Evolutionary conservation across 2,329 filamentous ascomycete genomes (phyloP), one percentile per base, ranked within the genome.

Genomic region (Paracoccidioides brasiliensis): DNA sequence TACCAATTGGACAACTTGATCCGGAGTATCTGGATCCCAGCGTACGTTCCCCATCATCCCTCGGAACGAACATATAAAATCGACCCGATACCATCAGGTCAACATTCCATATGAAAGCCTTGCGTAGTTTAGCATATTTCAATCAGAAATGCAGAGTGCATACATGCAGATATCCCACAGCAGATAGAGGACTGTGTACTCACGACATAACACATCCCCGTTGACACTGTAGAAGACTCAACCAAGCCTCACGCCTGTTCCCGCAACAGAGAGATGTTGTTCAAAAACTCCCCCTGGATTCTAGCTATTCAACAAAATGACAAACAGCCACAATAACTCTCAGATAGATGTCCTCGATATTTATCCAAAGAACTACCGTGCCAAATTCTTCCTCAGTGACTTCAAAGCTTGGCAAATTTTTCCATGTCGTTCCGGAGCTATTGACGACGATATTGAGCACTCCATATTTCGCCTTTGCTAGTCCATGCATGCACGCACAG

Each of bases 201-300:
- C 53, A 72, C 72, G 56, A 73, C 74, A 22, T 69, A 67, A 28
- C 74, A 70, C 33, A 72, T 71, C 2, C 66, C 71, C 61, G 74
- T 74, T 69, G 1, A 70, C 69, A 64, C 73, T 73, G 57, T 74
- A 74, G 70, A 71, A 74, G 14, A 73, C 71, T 57, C 74, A 60
- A 0, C 72, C 72, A 0, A 70, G 71, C 12, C 72, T 60, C 4
- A 71, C 71, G 52, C 72, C 64, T 55, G 63, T 67, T 3, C 70
- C 71, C 5, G 70, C 72, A 33, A 71, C 71, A 7, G 67, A 71
- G 3, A 22, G 71, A 72, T 50, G 74, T 69, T 69, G 59, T 74
- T 74, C 58, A 74, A 48, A 38, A 59, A 62, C 14, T 50, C 53
- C 6, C 60, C 60, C 22, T 57, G 49, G 42, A 55, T 55, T 48